Evolutionary conservation across 2,329 filamentous ascomycete species (phyloP), one percentile per base, ranked within the genome.

Genomic region (Aureobasidium sp.): DNA sequence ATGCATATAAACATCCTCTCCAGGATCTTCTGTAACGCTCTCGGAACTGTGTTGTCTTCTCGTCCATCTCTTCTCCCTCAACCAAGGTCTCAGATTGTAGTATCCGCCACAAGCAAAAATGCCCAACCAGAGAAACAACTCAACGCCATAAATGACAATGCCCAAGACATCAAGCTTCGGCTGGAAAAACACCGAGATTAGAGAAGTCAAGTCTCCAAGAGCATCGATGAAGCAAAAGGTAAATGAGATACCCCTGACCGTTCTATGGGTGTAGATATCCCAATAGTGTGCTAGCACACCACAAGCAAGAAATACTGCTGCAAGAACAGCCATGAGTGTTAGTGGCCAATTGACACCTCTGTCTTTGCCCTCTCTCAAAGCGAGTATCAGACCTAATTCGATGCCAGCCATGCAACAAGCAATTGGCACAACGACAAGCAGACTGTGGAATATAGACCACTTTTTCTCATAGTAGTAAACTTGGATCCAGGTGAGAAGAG

Each of bases 141-240:
- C 87, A 0, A 82, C 83, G 0, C 81, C 84, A 69, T 90, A 90
- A 17, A 89, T 87, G 1, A 85, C 79, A 64, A 89, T 79, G 0
- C 86, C 87, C 0, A 88, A 72, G 0, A 87, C 69, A 67, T 88
- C 83, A 3, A 87, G 68, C 20, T 75, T 73, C 0, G 78, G 77
- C 69, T 87, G 81, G 65, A 87, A 88, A 46, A 87, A 74, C 17
- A 90, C 76, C 0, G 86, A 87, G 2, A 86, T 70, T 0, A 90
- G 74, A 0, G 86, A 89, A 60, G 86, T 86, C 3, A 90, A 70
- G 70, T 90, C 87, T 0, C 87, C 87, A 0, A 84, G 77, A 0
- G 86, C 87, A 72, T 90, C 87, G 47, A 90, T 87, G 1, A 77
- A 84, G 0, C 88, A 86, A 66, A 90, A 90, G 2, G 88, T 75